Evolutionary conservation across 148 eudicot genomes (phyloP), one percentile per base, ranked within the genome.

Genomic region (Oxyria digyna): DNA sequence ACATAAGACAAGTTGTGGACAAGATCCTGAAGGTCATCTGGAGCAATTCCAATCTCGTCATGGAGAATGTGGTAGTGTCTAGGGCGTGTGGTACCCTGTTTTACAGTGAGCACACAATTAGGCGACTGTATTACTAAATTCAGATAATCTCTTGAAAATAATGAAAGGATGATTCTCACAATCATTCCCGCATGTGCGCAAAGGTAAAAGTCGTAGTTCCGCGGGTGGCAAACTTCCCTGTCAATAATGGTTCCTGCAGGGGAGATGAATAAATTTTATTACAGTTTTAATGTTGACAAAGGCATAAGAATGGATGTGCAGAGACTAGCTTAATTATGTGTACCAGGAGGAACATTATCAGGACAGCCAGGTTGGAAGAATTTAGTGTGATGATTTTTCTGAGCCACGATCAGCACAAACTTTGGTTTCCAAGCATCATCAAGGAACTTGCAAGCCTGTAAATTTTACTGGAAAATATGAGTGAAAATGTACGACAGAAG

Each of bases 171-270:
- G 59, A 17, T 24, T 75, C 84, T 78, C 67, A 81, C 81, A 24
- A 78, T 78, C 81, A 78, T 81, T 71, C 84, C 81, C 52, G 84
- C 79, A 40, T 81, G 81, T 0, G 84, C 69, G 42, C 84, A 81
- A 74, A 81, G 72, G 71, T 77, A 81, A 35, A 81, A 81, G 29
- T 77, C 84, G 67, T 77, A 23, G 69, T 77, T 77, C 62, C 67
- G 69, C 0, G 81, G 81, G 67, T 81, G 81, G 27, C 81, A 81
- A 9, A 81, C 50, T 43, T 31, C 69, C 69, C 64, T 81, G 64
- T 81, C 81, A 62, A 81, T 55, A 4, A 75, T 76, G 38, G 84
- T 78, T 78, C 84, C 84, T 63, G 18, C 41, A 32, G 6, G 3
- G 32, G 63, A 38, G 32, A 55, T 14, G 1, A 17, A 43, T 4